phyloP scores from a whole-genome alignment of 768 basidiomycete genomes.

The Trametes cubensis region DNA sequence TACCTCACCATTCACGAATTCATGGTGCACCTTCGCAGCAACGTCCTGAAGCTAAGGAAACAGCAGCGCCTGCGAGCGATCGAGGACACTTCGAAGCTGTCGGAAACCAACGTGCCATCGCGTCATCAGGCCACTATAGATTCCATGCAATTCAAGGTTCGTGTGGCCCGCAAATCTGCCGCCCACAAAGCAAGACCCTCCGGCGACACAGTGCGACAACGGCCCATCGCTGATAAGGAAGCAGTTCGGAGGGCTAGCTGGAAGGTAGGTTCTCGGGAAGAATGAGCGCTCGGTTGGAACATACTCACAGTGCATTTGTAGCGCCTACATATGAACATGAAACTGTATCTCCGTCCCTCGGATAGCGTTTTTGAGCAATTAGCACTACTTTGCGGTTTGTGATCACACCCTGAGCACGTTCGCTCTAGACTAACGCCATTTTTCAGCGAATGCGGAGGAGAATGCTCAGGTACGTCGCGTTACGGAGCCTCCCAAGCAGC shows the following conservation, averaged over 20 bases:
- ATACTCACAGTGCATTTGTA: not conserved
- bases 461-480: too few relatives aligned
- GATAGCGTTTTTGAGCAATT: conserved; percentile 13
- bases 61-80: conserved; percentile 23
- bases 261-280: conserved; percentile 4
- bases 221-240: conserved; percentile 5
- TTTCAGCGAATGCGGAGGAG: too few relatives aligned
- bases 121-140: conserved; percentile 12
- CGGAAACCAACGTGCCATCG: not conserved
- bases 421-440: too few relatives aligned
- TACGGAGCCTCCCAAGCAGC: too few relatives aligned
- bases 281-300: too few relatives aligned
- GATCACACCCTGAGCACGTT: not conserved
- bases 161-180: conserved; percentile 13
- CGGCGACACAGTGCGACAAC: not conserved
- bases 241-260: conserved; percentile 15
- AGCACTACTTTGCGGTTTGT: conserved; percentile 11
- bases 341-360: conserved; percentile 12
- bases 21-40: conserved; percentile 32
- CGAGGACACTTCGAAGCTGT: not conserved
- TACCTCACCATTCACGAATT: conserved; percentile 4
- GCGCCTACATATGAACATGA: conserved; percentile 17
- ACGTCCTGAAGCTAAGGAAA: conserved; percentile 51
- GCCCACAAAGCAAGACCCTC: conserved; percentile 3
- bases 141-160: conserved; percentile 16